Percentiles rank a stretch among this genome's conserved stretches.
phyloP scores from a whole-genome alignment of 495 filamentous ascomycete genomes.

The Acidiella bohemica region DNA sequence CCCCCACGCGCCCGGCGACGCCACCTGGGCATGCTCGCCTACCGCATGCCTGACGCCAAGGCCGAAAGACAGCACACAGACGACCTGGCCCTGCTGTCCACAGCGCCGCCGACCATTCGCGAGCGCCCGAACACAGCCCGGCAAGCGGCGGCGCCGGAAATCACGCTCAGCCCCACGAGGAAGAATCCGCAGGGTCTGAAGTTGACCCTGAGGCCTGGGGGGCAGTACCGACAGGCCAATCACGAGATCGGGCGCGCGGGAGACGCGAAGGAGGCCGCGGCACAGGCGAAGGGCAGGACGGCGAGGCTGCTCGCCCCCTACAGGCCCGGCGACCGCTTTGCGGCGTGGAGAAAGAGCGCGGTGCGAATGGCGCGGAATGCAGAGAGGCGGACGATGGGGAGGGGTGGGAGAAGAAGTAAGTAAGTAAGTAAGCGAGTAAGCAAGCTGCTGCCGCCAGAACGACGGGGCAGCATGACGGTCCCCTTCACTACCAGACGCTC shows the following conservation, averaged over 20 bases:
- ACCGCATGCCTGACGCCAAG: slow-evolving; percentile 9
- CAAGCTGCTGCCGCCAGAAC: not conserved
- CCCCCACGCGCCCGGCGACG: slow-evolving; percentile 51
- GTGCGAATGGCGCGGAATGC: slow-evolving; percentile 39
- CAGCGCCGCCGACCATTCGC: not conserved
- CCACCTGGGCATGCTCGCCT: slow-evolving; percentile 53
- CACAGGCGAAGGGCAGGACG: slow-evolving; percentile 8
- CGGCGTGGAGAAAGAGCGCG: slow-evolving; percentile 48
- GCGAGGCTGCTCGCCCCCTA: slow-evolving; percentile 26
- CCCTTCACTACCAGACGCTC: not conserved
- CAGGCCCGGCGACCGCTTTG: slow-evolving; percentile 43
- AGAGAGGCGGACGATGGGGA: slow-evolving; percentile 46
- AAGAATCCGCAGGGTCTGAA: not conserved
- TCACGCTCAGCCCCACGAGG: not conserved
- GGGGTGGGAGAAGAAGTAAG: slow-evolving; percentile 35
- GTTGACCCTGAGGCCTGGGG: slow-evolving; percentile 46
- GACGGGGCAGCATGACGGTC: no score
- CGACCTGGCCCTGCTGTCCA: not conserved
- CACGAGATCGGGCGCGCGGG: slow-evolving; percentile 65
- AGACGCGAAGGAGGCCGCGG: slow-evolving; percentile 31
- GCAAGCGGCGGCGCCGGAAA: no score
- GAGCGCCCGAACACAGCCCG: not conserved
- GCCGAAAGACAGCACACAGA: no score
- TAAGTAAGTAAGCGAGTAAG: slow-evolving; percentile 11
- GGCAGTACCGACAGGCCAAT: slow-evolving; percentile 73